Base-by-base conservation (phyloP, 495 filamentous ascomycete species). In the Barbatosphaeria neglecta region DNA sequence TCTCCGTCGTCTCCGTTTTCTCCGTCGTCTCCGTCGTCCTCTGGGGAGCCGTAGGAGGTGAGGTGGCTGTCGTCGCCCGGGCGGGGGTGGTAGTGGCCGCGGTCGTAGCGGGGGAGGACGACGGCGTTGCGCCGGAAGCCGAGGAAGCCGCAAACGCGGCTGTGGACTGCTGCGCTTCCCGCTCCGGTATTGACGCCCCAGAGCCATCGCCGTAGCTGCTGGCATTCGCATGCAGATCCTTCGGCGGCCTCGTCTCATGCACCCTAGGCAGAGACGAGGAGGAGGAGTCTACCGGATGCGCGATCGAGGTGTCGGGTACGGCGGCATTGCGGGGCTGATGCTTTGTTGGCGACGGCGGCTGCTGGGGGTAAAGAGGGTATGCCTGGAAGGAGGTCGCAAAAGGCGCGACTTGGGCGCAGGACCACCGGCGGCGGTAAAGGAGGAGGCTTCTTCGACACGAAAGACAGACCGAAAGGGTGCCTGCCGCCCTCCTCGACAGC, bases 381-480 rank as follows among this genome's bases (percentile, higher is more conserved):
- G 88, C 84, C 48, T 82, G 85, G 64, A 88, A 89, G 50, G 84
- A 76, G 25, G 84, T 41, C 70, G 48, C 76, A 65, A 52, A 62
- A 64, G 52, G 66, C 66, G 53, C 58, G 68, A 11, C 20, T 8
- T 60, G 67, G 63, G 58, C 51, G 7, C 84, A 79, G 33, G 84
- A 85, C 70, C 89, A 88, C 41, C 69, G 69, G 41, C 83, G 81
- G n/a, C n/a, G n/a, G n/a, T n/a, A n/a, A n/a, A n/a, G n/a, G 35
- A 78, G 57, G 28, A 77, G 66, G 50, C 70, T 71, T 25, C 48
- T 54, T 23, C 55, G 62, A 48, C 55, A 62, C 11, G 60, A 53
- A 22, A 51, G 50, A 44, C 57, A 61, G 37, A 58, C 49, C 3
- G 55, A 54, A 43, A 41, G 22, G 11, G 39, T 39, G 2, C 13